Base-by-base conservation (phyloP, 2,329 filamentous ascomycete genomes). In the Emergomyces africanus region DNA sequence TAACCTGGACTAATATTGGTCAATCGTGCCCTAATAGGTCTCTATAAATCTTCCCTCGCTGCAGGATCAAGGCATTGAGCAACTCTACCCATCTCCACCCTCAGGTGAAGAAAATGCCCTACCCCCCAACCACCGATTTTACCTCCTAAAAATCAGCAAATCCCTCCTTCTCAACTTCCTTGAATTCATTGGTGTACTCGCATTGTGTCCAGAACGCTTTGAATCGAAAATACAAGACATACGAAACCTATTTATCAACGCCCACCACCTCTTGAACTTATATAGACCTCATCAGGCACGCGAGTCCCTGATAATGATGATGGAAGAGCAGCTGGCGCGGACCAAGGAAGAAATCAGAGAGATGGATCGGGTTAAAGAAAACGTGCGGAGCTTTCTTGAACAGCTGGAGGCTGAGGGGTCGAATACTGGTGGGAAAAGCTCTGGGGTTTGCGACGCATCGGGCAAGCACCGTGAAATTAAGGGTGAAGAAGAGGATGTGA, bases 211-310 rank as follows among this genome's bases (percentile, higher is more conserved):
- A 0, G 78, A 80, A 49, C 77, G 86, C 70, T 87, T 84, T 57
- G 78, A 81, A 30, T 80, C 83, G 48, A 95, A 95, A 70, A 80
- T 92, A 51, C 78, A 83, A 50, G 87, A 97, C 71, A 74, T 99
- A 37, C 81, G 87, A 66, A 90, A 86, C 18, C 76, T 97, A 33
- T 86, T 95, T 63, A 85, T 92, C 71, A 97, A 97, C 71, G 87
- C 95, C 68, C 90, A 96, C 73, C 89, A 95, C 68, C 81, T 96
- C 58, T 84, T 97, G 64, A 99, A 99, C 72, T 86, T 95, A 72
- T 97, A 96, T 74, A 82, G 92, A 37, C 91, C 91, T 10, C 91
- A 96, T 70, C 92, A 97, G 75, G 90, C 91, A 28, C 78, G 92
- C 50, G 91, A 96, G 75, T 90, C 86, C 33, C 78, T 95, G 60